Evolutionary conservation across 495 filamentous ascomycete species (phyloP).

Genomic region (Schizothecium vesticola): DNA sequence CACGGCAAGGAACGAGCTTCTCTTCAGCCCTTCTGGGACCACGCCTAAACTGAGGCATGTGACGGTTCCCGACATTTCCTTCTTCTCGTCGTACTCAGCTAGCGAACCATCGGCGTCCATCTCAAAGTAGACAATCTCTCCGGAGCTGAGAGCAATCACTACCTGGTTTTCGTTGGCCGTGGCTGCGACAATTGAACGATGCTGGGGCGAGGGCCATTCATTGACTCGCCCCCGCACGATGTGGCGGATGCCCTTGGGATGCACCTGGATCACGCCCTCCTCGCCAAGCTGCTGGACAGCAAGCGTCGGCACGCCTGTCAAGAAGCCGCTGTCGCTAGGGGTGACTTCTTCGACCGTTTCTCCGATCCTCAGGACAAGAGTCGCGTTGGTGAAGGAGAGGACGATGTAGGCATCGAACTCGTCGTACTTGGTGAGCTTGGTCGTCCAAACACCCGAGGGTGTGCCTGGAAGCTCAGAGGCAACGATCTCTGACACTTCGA

Average conservation of each 20-base stretch:
- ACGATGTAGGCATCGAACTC: conserved; percentile 76
- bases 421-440: conserved; percentile 76
- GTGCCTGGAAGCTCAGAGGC: conserved; percentile 82
- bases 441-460: conserved; percentile 90
- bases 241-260: conserved; percentile 89
- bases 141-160: conserved; percentile 85
- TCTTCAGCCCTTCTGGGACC: conserved; percentile 79
- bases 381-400: conserved; percentile 62
- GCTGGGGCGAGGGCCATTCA: conserved; percentile 89
- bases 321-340: conserved; percentile 78
- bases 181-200: conserved; percentile 92
- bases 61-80: conserved; percentile 92
- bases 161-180: conserved; percentile 92
- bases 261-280: conserved; percentile 87
- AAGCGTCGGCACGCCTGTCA: conserved; percentile 78
- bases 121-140: conserved; percentile 97
- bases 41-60: conserved; percentile 90
- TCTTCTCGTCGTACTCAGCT: conserved; percentile 91
- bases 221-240: conserved; percentile 81
- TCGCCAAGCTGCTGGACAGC: conserved; percentile 93
- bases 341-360: conserved; percentile 89
- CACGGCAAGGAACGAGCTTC: conserved; percentile 88
- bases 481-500: conserved; percentile 91
- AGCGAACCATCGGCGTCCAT: conserved; percentile 87
- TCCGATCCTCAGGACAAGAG: conserved; percentile 87